These are phyloP conservation scores for Powellomyces hirtus DNA, from an alignment of 192 early-diverging fungal genomes.

Conservation along the genomic window DNA sequence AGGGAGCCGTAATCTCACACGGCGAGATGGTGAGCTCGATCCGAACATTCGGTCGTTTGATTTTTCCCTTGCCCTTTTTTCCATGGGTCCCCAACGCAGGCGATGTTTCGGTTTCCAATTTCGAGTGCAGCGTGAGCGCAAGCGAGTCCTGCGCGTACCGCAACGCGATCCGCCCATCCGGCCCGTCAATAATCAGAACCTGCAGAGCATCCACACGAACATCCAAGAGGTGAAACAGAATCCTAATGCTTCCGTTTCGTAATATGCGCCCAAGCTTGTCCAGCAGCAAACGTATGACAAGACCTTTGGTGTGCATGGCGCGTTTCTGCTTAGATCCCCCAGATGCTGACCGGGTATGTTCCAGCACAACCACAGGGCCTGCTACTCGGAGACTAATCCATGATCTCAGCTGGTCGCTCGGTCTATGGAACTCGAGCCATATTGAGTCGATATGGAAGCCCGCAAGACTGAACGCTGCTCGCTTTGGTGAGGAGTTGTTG, in stretches of 20 bases:
- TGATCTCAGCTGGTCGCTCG: neutral
- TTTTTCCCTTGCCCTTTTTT: neutral
- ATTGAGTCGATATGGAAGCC: neutral
- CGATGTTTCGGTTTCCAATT: neutral
- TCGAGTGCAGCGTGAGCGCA: neutral
- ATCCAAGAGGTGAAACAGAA: constrained; percentile 16
- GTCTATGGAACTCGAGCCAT: constrained; percentile 20
- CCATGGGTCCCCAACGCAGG: neutral
- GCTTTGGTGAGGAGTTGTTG: neutral
- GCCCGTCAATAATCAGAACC: neutral
- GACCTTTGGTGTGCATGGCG: neutral
- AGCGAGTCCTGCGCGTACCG: constrained; percentile 10
- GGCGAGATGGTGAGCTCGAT: neutral
- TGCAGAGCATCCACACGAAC: constrained; percentile 11
- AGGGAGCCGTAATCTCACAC: neutral
- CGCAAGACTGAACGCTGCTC: neutral
- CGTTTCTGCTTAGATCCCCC: neutral
- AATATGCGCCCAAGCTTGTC: neutral
- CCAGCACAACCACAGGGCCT: neutral
- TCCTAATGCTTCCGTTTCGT: constrained; percentile 11
- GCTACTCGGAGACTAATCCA: constrained; percentile 17
- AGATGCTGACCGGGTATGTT: neutral
- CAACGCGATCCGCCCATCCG: constrained; percentile 2
- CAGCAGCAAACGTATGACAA: neutral
- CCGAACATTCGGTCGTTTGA: neutral